These are phyloP conservation scores for Botrytis deweyae DNA, from an alignment of 2,329 filamentous ascomycete species.

Conservation along the genomic window DNA sequence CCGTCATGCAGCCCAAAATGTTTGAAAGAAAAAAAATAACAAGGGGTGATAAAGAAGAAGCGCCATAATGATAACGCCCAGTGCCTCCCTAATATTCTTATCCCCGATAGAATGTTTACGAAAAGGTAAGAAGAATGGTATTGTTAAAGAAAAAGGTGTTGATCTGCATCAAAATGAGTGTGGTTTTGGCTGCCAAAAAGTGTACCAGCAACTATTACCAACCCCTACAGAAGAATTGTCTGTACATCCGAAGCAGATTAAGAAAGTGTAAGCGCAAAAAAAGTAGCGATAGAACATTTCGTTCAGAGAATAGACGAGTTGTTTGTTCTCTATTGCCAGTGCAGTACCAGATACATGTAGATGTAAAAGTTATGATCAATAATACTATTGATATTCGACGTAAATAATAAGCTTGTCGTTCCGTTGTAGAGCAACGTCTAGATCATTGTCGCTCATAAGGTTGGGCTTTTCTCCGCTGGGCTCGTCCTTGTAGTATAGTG, in stretches of 20 bases:
- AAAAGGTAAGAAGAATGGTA: slow-evolving; percentile 23
- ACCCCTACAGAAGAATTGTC: slow-evolving; percentile 28
- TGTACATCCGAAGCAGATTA: slow-evolving; percentile 38
- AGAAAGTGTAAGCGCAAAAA: slow-evolving; percentile 30
- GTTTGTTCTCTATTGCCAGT: slow-evolving; percentile 18
- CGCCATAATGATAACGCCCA: slow-evolving; percentile 28
- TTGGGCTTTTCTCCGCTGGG: slow-evolving; percentile 63
- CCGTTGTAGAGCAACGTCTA: slow-evolving; percentile 75
- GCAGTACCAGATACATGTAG: neutral
- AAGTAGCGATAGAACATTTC: slow-evolving; percentile 19
- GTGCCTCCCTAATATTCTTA: slow-evolving; percentile 29
- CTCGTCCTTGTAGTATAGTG: slow-evolving; percentile 86
- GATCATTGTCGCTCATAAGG: slow-evolving; percentile 75
- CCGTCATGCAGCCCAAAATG: slow-evolving; percentile 27
- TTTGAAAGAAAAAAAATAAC: slow-evolving; percentile 17
- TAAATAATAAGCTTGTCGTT: slow-evolving; percentile 86
- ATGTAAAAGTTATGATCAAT: neutral
- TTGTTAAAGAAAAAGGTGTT: slow-evolving; percentile 10
- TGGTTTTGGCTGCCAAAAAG: slow-evolving; percentile 27
- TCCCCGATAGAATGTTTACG: slow-evolving; percentile 24
- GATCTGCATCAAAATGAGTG: slow-evolving; percentile 32
- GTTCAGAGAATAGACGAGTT: slow-evolving; percentile 13
- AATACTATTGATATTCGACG: slow-evolving; percentile 49
- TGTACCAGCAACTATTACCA: slow-evolving; percentile 32
- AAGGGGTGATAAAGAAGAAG: slow-evolving; percentile 18